Evolutionary conservation across 1,139 yeast species (phyloP).

Genomic region (Debaryomyces subglobosus): DNA sequence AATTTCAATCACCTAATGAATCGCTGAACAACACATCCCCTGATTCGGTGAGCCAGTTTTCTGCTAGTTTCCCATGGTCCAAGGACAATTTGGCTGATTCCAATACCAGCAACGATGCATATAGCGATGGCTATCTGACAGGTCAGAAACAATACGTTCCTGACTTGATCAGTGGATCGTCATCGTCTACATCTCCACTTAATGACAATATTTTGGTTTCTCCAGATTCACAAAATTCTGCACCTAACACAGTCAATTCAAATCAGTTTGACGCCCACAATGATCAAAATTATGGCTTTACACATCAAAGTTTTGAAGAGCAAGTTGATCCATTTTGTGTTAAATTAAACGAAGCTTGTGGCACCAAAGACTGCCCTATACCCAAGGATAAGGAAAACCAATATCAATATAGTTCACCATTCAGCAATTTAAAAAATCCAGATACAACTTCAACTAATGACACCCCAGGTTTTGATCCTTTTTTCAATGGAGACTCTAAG

Average conservation of each 20-base stretch:
- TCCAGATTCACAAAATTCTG: conserved; percentile 32
- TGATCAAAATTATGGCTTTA: conserved; percentile 18
- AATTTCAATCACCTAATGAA: conserved; percentile 1
- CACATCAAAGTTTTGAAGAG: conserved; percentile 39
- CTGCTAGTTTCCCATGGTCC: conserved; percentile 42
- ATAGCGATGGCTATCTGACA: background rate
- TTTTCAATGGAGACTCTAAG: conserved; percentile 22
- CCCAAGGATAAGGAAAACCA: conserved; percentile 49
- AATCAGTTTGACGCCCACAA: conserved; percentile 20
- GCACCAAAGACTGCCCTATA: conserved; percentile 69
- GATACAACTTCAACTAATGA: conserved; percentile 13
- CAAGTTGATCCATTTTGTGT: conserved; percentile 68
- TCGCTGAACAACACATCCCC: conserved; percentile 26
- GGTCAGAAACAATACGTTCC: conserved; percentile 26
- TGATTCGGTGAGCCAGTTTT: conserved; percentile 17
- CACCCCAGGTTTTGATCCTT: conserved; percentile 29
- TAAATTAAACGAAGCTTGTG: conserved; percentile 79
- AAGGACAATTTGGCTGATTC: conserved; percentile 22
- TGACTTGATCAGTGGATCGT: conserved; percentile 39
- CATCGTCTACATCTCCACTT: conserved; percentile 43
- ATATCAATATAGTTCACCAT: conserved; percentile 21
- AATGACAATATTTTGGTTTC: conserved; percentile 43
- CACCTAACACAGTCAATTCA: conserved; percentile 19
- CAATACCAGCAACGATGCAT: background rate
- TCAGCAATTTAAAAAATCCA: conserved; percentile 18